phyloP scores from a whole-genome alignment of 2,329 filamentous ascomycete genomes.

The Huntiella savannae region DNA sequence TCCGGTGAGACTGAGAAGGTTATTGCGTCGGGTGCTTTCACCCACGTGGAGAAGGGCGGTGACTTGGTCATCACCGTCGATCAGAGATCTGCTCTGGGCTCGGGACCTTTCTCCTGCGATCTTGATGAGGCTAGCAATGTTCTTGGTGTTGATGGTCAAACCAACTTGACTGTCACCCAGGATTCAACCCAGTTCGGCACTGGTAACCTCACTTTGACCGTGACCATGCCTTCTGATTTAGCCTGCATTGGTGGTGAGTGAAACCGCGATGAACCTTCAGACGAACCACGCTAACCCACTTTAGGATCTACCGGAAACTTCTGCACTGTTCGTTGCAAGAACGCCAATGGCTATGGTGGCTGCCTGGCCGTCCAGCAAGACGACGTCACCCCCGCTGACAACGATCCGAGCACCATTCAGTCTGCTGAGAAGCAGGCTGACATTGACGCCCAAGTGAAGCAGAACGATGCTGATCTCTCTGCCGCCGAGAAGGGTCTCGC shows the following conservation, averaged over 20 bases:
- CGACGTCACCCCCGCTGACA: slow-evolving; percentile 12
- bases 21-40: slow-evolving; percentile 9
- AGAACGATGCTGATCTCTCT: slow-evolving; percentile 5
- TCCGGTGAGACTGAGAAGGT: slow-evolving; percentile 9
- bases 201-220: slow-evolving; percentile 34
- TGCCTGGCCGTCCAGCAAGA: slow-evolving; percentile 39
- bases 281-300: not conserved
- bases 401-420: slow-evolving; percentile 5
- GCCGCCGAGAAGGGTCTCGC: slow-evolving; percentile 7
- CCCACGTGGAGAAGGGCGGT: slow-evolving; percentile 5
- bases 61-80: slow-evolving; percentile 6
- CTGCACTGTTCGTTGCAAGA: slow-evolving; percentile 41
- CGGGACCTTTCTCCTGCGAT: slow-evolving; percentile 35
- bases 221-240: slow-evolving; percentile 30
- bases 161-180: slow-evolving; percentile 39
- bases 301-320: slow-evolving; percentile 34
- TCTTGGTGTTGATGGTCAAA: slow-evolving; percentile 18
- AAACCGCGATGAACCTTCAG: not conserved
- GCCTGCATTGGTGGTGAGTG: slow-evolving; percentile 29
- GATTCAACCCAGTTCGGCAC: slow-evolving; percentile 37
- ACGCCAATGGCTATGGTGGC: slow-evolving; percentile 32
- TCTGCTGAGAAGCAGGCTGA: slow-evolving; percentile 7
- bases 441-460: slow-evolving; percentile 7
- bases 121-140: slow-evolving; percentile 28
- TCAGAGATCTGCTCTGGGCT: slow-evolving; percentile 21